Evolutionary conservation across 805 yeast species (phyloP), one percentile per base, ranked within the genome.

Genomic region (Candida broadrunensis): DNA sequence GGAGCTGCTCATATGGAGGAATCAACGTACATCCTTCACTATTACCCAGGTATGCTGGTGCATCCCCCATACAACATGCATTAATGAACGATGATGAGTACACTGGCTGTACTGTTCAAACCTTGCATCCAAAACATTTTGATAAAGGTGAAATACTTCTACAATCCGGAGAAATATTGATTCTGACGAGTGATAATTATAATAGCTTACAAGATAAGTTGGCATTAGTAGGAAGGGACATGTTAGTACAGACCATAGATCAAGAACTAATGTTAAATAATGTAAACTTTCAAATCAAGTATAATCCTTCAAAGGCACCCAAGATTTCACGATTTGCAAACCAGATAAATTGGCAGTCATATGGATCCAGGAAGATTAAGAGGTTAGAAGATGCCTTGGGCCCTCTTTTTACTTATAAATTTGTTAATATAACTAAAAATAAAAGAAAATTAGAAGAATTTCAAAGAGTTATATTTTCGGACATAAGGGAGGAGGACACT

Each of bases 21-120:
- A 56, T 93, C 20, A 93, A 93, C 55, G 88, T 93, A 1, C 99
- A 93, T 58, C 99, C 99, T 0, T 88, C 97, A 0, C 58, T 89
- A 5, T 70, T 93, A 7, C 99, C 99, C 0, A 66, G 64, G 35
- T 79, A 86, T 50, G 77, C 88, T 2, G 99, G 99, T 1, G 82
- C 97, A 0, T 84, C 97, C 1, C 99, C 99, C 0, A 63, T 93
- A 3, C 98, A 91, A 46, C 73, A 79, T 44, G 81, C 97, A 0
- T 60, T 93, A 11, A 58, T 90, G 52, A 78, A 85, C 44, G 71
- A 72, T 31, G 89, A 84, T 48, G 26, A 46, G 0, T 43, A 36
- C 14, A 84, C 97, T 0, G 99, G 98, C 0, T 95, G 88, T 14
- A 78, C 97, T 0, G 76, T 93, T 0, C 99, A 93, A 58, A 87